phyloP scores from a whole-genome alignment of 306 rosid genomes.

The Macrotyloma uniflorum region DNA sequence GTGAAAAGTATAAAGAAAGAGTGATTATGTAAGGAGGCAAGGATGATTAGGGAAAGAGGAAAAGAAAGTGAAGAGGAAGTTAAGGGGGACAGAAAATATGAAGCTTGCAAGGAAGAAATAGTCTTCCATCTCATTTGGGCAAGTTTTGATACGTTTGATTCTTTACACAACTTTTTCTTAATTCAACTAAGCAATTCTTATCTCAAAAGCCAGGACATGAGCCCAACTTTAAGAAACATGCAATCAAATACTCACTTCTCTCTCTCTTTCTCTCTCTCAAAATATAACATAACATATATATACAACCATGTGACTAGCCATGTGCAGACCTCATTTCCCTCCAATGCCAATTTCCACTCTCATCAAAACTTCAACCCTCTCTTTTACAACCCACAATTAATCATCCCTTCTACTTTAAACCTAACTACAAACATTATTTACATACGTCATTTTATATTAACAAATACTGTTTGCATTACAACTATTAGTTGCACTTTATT shows the following conservation, averaged over 20 bases:
- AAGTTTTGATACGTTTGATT: conserved; percentile 36
- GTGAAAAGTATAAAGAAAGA: too few species aligned
- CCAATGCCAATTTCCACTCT: neutral
- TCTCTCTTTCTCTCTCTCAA: conserved; percentile 12
- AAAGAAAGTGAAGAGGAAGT: conserved; percentile 33
- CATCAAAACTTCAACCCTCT: neutral
- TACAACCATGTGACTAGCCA: conserved; percentile 36
- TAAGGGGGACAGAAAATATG: conserved; percentile 33
- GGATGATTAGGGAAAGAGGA: conserved; percentile 31
- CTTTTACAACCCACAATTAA: too few species aligned
- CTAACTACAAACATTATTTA: conserved; percentile 1
- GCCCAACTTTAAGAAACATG: conserved; percentile 52
- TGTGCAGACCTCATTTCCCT: conserved; percentile 27
- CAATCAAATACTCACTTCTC: conserved; percentile 29
- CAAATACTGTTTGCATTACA: neutral
- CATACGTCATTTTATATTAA: neutral
- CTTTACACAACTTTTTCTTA: conserved; percentile 36
- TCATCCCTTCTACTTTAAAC: neutral
- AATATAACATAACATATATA: neutral
- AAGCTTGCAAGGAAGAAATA: conserved; percentile 40
- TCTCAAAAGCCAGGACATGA: conserved; percentile 43
- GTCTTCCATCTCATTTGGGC: conserved; percentile 22
- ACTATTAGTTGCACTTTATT: too few species aligned
- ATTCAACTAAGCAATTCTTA: conserved; percentile 38
- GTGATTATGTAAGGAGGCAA: too few species aligned